These are phyloP conservation scores for Raddia guianensis DNA, from an alignment of 176 grass and related monocot species.

Conservation along the genomic window DNA sequence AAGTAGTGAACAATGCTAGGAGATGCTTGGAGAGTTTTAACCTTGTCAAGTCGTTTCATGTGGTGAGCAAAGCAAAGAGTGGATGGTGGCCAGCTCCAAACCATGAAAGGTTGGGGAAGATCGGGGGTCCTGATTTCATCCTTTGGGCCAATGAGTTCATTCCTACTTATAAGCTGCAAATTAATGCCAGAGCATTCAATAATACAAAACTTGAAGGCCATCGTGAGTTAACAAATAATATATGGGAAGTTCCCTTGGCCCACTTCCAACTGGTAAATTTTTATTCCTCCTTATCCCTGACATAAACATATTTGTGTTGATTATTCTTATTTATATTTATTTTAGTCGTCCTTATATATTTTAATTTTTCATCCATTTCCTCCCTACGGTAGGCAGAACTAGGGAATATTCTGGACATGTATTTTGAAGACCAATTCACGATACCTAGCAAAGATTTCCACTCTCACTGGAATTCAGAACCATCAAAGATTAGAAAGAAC, in stretches of 20 bases:
- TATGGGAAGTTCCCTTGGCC: conserved; percentile 79
- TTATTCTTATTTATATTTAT: not conserved
- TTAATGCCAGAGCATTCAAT: conserved; percentile 51
- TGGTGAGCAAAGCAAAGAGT: conserved; percentile 34
- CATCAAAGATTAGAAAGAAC: conserved; percentile 59
- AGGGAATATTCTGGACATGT: conserved; percentile 81
- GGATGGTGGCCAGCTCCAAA: conserved; percentile 70
- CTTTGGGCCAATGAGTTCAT: conserved; percentile 70
- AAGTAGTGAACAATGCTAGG: conserved; percentile 57
- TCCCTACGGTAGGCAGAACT: conserved; percentile 63
- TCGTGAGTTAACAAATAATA: conserved; percentile 66
- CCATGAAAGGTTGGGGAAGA: conserved; percentile 57
- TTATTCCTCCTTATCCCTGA: conserved; percentile 23
- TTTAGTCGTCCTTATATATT: not conserved
- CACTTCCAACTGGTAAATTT: conserved; percentile 89
- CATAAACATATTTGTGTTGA: conserved; percentile 10
- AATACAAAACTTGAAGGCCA: conserved; percentile 65
- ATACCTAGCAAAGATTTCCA: conserved; percentile 71
- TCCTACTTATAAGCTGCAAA: conserved; percentile 75
- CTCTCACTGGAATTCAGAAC: conserved; percentile 51
- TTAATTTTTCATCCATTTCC: conserved; percentile 29
- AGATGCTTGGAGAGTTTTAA: conserved; percentile 50
- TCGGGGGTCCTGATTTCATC: conserved; percentile 48
- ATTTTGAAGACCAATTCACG: conserved; percentile 91
- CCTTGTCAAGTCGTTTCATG: conserved; percentile 30